Base-by-base conservation (phyloP, 495 filamentous ascomycete genomes). In the Aspergillus egyptiacus region DNA sequence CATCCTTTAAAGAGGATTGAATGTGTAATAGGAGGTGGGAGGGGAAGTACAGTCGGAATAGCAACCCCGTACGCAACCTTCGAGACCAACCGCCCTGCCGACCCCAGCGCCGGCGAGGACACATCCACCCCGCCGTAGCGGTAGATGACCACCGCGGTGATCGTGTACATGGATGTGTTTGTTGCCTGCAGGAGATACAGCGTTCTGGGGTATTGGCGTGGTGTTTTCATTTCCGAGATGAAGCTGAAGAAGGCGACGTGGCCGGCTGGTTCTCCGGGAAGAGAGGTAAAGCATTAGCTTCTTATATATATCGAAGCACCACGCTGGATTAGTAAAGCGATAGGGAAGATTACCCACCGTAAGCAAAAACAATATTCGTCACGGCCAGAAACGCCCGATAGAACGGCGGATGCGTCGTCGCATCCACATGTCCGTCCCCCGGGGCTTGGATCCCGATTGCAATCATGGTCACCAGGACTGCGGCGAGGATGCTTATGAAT, bases 11-110 rank as follows among this genome's bases (percentile, higher is more conserved):
- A 28, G 11, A 17, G 18, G 27, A 30, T 43, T 15, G 13, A 17
- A 24, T n/a, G 5, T 1, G n/a, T 2, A 19, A 17, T 6, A 18
- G 10, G 23, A 18, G 7, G 7, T 4, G 13, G n/a, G 23, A 14
- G 13, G 9, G 27, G 9, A 10, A 42, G 20, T 37, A 67, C 77
- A 23, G 85, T 87, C 0, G 88, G 88, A 13, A 88, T 72, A 24
- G 87, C 87, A 41, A 93, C 69, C 6, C 87, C 87, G 57, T 84
- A 94, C 9, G 86, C 84, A 14, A 91, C 63, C 68, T 89, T 89
- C 57, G 80, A 79, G 18, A 91, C 59, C 0, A 80, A 38, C 1
- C 71, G 69, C 2, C 80, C 76, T 3, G 85, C 82, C 0, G 84
- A 83, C 20, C 79, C 75, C 2, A 93, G 74, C 11, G 87, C 86